phyloP scores from a whole-genome alignment of 2,329 filamentous ascomycete species.

The Beauveria rudraprayagi region DNA sequence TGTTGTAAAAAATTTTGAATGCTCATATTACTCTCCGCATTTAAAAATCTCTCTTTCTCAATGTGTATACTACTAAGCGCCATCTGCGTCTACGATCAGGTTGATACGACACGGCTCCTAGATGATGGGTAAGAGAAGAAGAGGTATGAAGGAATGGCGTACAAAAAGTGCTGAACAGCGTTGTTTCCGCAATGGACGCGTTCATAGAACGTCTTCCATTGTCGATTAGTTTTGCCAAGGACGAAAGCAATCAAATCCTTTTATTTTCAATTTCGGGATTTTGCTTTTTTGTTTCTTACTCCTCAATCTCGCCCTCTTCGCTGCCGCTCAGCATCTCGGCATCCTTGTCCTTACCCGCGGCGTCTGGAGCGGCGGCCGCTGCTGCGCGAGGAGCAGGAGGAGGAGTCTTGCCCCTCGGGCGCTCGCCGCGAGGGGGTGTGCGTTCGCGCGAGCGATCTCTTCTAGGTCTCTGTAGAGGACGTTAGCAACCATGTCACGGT shows the following conservation, averaged over 20 bases:
- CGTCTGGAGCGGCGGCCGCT: constrained; percentile 13
- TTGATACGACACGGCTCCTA: background rate
- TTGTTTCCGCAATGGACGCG: background rate
- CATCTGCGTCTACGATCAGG: background rate
- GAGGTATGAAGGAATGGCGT: background rate
- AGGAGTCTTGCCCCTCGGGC: constrained; percentile 50
- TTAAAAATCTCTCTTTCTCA: background rate
- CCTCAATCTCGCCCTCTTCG: constrained; percentile 97
- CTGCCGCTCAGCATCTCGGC: constrained; percentile 62
- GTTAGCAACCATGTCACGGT: constrained; percentile 19
- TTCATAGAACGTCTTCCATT: background rate
- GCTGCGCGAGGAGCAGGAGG: constrained; percentile 19
- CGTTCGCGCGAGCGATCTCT: constrained; percentile 53
- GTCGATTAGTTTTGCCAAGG: background rate
- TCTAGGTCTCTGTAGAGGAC: constrained; percentile 42
- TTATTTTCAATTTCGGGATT: background rate
- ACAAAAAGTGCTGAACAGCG: background rate
- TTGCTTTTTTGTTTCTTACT: constrained; percentile 33
- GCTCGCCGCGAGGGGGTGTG: constrained; percentile 49
- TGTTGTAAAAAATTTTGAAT: background rate
- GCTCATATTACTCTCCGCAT: background rate
- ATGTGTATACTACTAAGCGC: background rate
- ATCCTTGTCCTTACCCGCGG: constrained; percentile 25
- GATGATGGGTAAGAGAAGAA: background rate
- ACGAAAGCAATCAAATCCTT: background rate